A percentile compares a stretch with the other conserved stretches of the same genome.
Conservation (phyloP, 2,329 filamentous ascomycete genomes). For the Hypoxylon sp. region DNA sequence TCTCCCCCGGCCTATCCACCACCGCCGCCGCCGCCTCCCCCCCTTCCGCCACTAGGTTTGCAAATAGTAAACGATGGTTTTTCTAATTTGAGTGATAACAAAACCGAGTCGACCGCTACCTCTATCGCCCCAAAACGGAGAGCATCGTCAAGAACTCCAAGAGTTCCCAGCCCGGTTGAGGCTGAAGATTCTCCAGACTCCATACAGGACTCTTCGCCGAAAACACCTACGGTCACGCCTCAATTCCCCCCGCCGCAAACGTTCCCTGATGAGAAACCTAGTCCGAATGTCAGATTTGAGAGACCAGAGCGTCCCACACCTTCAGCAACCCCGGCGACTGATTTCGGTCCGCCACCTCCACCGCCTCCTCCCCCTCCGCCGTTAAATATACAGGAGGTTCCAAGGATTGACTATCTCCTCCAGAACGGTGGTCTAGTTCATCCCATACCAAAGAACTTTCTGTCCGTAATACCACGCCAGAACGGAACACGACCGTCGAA, state of each 20-base stretch:
- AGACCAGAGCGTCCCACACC: slow-evolving; percentile 60
- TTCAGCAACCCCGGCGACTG: slow-evolving; percentile 60
- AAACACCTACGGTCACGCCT: slow-evolving; percentile 71
- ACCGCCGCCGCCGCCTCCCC: slow-evolving; percentile 50
- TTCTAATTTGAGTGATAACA: slow-evolving; percentile 55
- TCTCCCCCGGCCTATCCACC: slow-evolving; percentile 53
- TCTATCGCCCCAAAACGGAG: slow-evolving; percentile 58
- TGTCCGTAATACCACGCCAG: slow-evolving; percentile 73
- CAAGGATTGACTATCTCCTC: slow-evolving; percentile 91
- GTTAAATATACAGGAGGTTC: slow-evolving; percentile 77
- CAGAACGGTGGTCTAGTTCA: slow-evolving; percentile 87
- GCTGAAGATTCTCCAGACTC: slow-evolving; percentile 67
- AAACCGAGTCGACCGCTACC: slow-evolving; percentile 53
- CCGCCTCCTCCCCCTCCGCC: slow-evolving; percentile 81
- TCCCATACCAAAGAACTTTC: slow-evolving; percentile 79
- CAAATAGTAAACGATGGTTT: slow-evolving; percentile 48
- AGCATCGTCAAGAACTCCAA: slow-evolving; percentile 52
- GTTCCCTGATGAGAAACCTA: slow-evolving; percentile 60
- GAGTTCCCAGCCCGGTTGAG: slow-evolving; percentile 57
- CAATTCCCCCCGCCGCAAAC: slow-evolving; percentile 64
- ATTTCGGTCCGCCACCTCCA: slow-evolving; percentile 64
- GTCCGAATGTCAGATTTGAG: slow-evolving; percentile 55
- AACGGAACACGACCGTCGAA: slow-evolving; percentile 73
- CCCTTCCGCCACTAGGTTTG: slow-evolving; percentile 55
- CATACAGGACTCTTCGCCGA: slow-evolving; percentile 69